phyloP scores from a whole-genome alignment of 371 early-diverging fungal genomes.

The Entomophthora muscae region DNA sequence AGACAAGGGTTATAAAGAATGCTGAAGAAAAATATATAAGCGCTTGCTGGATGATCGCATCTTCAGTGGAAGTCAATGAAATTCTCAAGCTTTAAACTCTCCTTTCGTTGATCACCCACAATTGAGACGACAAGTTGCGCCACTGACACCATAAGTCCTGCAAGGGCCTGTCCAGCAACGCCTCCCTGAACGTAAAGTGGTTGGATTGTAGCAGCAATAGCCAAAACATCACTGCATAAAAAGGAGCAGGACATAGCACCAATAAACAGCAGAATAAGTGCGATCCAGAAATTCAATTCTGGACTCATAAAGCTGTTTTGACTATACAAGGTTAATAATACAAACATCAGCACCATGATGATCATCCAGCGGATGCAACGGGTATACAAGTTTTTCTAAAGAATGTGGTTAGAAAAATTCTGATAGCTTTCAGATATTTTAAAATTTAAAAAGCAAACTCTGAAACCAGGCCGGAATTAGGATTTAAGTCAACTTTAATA shows the following conservation, averaged over 20 bases:
- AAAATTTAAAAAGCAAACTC: too few species aligned
- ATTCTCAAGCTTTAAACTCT: background rate
- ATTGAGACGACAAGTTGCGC: background rate
- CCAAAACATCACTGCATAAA: constrained; percentile 2
- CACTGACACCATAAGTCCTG: constrained; percentile 1
- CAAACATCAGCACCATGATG: background rate
- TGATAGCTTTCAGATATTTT: too few species aligned
- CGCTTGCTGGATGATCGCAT: background rate
- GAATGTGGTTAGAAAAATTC: background rate
- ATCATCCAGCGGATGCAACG: background rate
- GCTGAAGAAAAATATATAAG: background rate
- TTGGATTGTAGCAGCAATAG: background rate
- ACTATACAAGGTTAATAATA: background rate
- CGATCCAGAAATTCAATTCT: background rate
- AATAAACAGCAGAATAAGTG: background rate
- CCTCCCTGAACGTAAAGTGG: constrained; percentile 1
- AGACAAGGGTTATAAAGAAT: background rate
- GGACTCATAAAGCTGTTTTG: background rate
- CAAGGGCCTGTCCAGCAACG: constrained; percentile 3
- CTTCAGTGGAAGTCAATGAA: background rate
- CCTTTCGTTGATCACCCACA: background rate
- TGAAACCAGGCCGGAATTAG: too few species aligned
- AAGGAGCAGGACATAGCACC: background rate
- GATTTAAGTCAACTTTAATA: too few species aligned
- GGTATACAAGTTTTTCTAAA: background rate